Evolutionary conservation across 2,329 filamentous ascomycete species (phyloP).

Genomic region (Aspergillus eucalypticola): DNA sequence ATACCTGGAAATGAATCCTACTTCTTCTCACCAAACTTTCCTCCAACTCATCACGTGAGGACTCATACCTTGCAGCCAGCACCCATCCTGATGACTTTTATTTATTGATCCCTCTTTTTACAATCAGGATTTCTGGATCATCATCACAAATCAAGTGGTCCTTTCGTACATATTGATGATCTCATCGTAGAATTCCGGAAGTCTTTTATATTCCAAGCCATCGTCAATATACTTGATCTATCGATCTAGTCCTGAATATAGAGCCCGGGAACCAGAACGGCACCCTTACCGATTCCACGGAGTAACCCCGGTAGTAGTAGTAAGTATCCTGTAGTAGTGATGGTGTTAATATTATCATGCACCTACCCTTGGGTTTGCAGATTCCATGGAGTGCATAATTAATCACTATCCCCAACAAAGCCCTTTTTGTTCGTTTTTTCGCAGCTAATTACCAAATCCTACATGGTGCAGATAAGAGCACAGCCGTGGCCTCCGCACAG

Average conservation of each 20-base stretch:
- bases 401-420: too few relatives aligned
- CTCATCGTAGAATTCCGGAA: neutral
- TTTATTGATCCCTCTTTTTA: neutral
- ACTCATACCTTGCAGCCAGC: neutral
- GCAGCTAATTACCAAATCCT: neutral
- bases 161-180: neutral
- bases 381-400: neutral
- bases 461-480: too few relatives aligned
- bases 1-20: neutral
- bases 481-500: too few relatives aligned
- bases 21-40: neutral
- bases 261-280: too few relatives aligned
- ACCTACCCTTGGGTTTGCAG: neutral
- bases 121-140: neutral
- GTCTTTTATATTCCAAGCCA: too few relatives aligned
- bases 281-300: too few relatives aligned
- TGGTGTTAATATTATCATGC: neutral
- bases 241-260: too few relatives aligned
- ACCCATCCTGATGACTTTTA: neutral
- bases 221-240: too few relatives aligned
- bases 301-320: too few relatives aligned
- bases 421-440: too few relatives aligned
- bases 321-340: too few relatives aligned
- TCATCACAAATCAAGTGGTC: neutral
- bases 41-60: neutral